Evolutionary conservation across 176 grass and related monocot species (phyloP).

Genomic region (Triticum timopheevii): DNA sequence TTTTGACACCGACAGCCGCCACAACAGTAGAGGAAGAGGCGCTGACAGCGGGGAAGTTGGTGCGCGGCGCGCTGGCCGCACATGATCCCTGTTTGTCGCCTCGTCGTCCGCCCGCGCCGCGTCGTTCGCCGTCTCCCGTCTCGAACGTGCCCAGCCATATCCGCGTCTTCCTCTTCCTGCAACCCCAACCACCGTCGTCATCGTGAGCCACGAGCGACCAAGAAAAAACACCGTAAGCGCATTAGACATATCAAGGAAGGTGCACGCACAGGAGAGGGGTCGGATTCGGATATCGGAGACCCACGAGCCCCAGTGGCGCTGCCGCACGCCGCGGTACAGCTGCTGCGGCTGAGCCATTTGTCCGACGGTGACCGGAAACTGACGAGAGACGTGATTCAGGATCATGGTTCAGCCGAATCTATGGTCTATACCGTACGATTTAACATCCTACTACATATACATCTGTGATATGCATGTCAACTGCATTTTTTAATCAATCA

Average conservation of each 20-base stretch:
- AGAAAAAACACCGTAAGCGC: background rate
- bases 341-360: slow-evolving; percentile 71
- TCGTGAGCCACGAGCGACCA: background rate
- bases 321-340: slow-evolving; percentile 75
- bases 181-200: background rate
- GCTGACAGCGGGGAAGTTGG: slow-evolving; percentile 59
- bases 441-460: too few species aligned
- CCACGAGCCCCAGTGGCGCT: slow-evolving; percentile 95
- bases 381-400: too few species aligned
- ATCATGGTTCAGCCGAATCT: too few species aligned
- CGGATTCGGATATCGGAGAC: too few species aligned
- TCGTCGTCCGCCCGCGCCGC: slow-evolving; percentile 89
- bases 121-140: slow-evolving; percentile 64
- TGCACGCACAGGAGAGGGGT: too few species aligned
- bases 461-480: too few species aligned
- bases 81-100: slow-evolving; percentile 67
- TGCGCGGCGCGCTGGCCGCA: slow-evolving; percentile 65
- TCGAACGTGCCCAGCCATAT: slow-evolving; percentile 99
- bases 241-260: too few species aligned
- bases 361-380: too few species aligned
- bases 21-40: too few species aligned
- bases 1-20: background rate
- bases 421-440: background rate
- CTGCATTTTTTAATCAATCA: too few species aligned
- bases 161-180: slow-evolving; percentile 65